Conservation (phyloP, 495 filamentous ascomycete species). For the Parathielavia appendiculata region DNA sequence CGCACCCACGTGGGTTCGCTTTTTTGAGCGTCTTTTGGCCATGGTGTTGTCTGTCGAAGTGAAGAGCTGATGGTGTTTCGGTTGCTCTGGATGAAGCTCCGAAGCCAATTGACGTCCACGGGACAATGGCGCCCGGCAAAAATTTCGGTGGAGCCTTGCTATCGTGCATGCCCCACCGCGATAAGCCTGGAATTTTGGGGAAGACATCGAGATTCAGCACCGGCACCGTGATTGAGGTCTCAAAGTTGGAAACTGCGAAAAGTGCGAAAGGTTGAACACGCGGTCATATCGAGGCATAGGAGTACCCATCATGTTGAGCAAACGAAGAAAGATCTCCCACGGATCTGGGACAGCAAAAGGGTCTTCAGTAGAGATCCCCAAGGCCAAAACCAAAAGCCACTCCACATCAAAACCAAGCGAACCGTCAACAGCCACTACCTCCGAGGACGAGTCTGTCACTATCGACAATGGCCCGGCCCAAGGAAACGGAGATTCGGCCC, state of each 20-base stretch:
- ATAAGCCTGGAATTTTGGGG: constrained; percentile 26
- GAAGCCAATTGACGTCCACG: constrained; percentile 8
- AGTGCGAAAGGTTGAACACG: neutral
- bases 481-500: constrained; percentile 23
- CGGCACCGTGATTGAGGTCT: no score
- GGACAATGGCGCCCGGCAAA: constrained; percentile 16
- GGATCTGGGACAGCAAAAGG: constrained; percentile 7
- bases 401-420: constrained; percentile 8
- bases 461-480: constrained; percentile 21
- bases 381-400: constrained; percentile 5
- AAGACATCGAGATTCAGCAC: neutral
- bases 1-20: constrained; percentile 75
- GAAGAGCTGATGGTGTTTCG: constrained; percentile 7
- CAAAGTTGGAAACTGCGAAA: no score
- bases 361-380: constrained; percentile 4
- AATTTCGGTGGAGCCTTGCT: constrained; percentile 31
- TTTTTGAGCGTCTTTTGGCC: constrained; percentile 81
- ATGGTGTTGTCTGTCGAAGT: constrained; percentile 42
- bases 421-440: constrained; percentile 4
- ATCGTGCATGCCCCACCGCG: constrained; percentile 28
- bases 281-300: neutral
- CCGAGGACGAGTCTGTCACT: constrained; percentile 23
- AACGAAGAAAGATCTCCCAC: constrained; percentile 27
- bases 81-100: constrained; percentile 9
- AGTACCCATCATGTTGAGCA: constrained; percentile 25